phyloP scores from a whole-genome alignment of 129 eudicot species.

The Heracleum sosnowskyi region DNA sequence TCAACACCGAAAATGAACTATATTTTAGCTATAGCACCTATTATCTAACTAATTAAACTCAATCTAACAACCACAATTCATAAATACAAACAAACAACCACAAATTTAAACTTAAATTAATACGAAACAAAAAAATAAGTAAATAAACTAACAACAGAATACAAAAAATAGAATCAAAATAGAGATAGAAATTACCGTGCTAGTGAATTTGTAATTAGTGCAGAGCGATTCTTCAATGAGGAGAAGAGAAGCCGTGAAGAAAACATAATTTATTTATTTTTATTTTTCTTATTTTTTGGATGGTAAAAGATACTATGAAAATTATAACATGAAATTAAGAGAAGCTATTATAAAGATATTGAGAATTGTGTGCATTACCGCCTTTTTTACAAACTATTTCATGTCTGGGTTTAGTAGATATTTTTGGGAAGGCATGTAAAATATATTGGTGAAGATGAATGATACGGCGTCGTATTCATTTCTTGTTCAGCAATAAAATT shows the following conservation, averaged over 20 bases:
- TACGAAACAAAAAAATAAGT: not conserved
- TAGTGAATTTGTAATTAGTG: slow-evolving; percentile 1
- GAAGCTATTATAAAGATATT: not conserved
- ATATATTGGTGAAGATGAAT: not conserved
- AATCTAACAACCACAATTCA: not conserved
- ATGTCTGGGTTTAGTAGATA: not conserved
- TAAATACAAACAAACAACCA: not conserved
- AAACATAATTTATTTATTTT: slow-evolving; percentile 7
- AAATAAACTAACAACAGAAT: not conserved
- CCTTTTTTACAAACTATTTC: not conserved
- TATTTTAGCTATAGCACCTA: not conserved
- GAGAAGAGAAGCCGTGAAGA: slow-evolving; percentile 23
- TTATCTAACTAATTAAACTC: not conserved
- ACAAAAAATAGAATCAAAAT: not conserved
- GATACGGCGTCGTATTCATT: not conserved
- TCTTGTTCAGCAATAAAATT: not conserved
- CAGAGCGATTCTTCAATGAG: slow-evolving; percentile 18
- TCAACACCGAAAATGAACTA: not conserved
- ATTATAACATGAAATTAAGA: not conserved
- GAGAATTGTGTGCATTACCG: not conserved
- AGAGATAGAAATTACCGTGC: slow-evolving; percentile 12
- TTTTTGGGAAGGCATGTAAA: not conserved
- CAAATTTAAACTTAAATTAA: not conserved
- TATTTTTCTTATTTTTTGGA: too few species aligned
- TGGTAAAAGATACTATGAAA: not conserved